Evolutionary conservation across 371 early-diverging fungal species (phyloP).

Genomic region (Zychaea mexicana): DNA sequence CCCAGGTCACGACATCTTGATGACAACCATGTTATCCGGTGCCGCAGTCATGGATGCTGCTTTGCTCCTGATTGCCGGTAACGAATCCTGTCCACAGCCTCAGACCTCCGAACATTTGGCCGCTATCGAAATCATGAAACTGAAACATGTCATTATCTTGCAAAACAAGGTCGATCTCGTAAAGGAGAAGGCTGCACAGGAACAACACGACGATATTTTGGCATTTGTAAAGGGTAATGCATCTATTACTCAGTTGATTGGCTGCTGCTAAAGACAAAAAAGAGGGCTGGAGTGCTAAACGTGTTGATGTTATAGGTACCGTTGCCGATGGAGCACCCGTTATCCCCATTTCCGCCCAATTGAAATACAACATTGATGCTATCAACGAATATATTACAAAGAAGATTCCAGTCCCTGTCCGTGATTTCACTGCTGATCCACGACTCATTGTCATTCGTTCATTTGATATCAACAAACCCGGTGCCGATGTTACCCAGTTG

Average conservation of each 20-base stretch:
- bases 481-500: slow-evolving; percentile 93
- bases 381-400: slow-evolving; percentile 99
- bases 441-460: slow-evolving; percentile 99
- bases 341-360: slow-evolving; percentile 99
- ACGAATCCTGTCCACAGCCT: slow-evolving; percentile 99
- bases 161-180: slow-evolving; percentile 99
- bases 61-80: slow-evolving; percentile 98
- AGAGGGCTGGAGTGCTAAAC: neutral
- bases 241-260: neutral
- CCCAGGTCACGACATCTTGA: slow-evolving; percentile 99
- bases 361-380: slow-evolving; percentile 99
- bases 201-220: slow-evolving; percentile 95
- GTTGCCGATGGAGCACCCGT: slow-evolving; percentile 98
- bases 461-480: slow-evolving; percentile 99
- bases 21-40: slow-evolving; percentile 99
- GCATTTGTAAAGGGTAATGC: slow-evolving; percentile 86
- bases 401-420: slow-evolving; percentile 96
- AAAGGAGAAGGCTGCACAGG: slow-evolving; percentile 93
- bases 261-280: neutral
- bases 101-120: slow-evolving; percentile 99
- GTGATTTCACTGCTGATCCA: slow-evolving; percentile 93
- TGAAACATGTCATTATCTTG: slow-evolving; percentile 97
- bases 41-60: slow-evolving; percentile 99
- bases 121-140: slow-evolving; percentile 99
- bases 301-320: slow-evolving; percentile 54